Percentiles rank a stretch among this genome's conserved stretches.
phyloP scores from a whole-genome alignment of 768 basidiomycete genomes.

The Mrakia hoshinonis region DNA sequence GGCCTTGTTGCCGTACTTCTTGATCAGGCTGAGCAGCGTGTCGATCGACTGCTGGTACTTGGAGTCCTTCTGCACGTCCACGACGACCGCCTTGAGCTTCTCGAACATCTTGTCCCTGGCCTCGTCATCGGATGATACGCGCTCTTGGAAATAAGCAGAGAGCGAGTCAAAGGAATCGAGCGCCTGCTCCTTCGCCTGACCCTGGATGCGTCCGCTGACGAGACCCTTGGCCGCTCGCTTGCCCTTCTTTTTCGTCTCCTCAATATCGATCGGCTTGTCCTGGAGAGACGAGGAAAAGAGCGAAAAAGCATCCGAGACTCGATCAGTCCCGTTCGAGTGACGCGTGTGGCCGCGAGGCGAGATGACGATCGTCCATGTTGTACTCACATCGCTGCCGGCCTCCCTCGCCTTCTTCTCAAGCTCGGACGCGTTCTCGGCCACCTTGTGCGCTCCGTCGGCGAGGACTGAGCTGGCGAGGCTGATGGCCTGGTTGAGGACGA shows the following conservation, averaged over 20 bases:
- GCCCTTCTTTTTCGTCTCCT: slow-evolving; percentile 37
- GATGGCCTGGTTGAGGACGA: slow-evolving; percentile 39
- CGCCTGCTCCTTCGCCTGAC: slow-evolving; percentile 37
- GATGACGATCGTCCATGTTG: background rate
- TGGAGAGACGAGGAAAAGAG: background rate
- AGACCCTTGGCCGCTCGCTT: slow-evolving; percentile 39
- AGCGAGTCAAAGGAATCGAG: slow-evolving; percentile 35
- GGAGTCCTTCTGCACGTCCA: slow-evolving; percentile 21
- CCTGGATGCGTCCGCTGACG: slow-evolving; percentile 39
- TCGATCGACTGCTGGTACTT: slow-evolving; percentile 41
- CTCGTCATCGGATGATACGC: slow-evolving; percentile 41
- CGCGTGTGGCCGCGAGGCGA: background rate
- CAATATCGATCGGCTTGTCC: slow-evolving; percentile 40
- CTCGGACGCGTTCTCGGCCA: slow-evolving; percentile 37
- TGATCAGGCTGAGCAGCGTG: slow-evolving; percentile 40
- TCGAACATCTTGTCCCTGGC: slow-evolving; percentile 41
- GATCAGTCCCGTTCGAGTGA: slow-evolving; percentile 34
- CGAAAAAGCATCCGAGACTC: slow-evolving; percentile 31
- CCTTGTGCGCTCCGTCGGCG: slow-evolving; percentile 41
- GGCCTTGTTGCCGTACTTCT: slow-evolving; percentile 43
- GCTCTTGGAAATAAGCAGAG: slow-evolving; percentile 42
- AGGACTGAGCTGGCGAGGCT: slow-evolving; percentile 42
- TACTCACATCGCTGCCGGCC: slow-evolving; percentile 14
- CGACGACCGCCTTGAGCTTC: slow-evolving; percentile 35
- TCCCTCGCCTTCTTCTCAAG: slow-evolving; percentile 32